Evolutionary conservation across 495 filamentous ascomycete genomes (phyloP).

Genomic region (Penicillium herquei): DNA sequence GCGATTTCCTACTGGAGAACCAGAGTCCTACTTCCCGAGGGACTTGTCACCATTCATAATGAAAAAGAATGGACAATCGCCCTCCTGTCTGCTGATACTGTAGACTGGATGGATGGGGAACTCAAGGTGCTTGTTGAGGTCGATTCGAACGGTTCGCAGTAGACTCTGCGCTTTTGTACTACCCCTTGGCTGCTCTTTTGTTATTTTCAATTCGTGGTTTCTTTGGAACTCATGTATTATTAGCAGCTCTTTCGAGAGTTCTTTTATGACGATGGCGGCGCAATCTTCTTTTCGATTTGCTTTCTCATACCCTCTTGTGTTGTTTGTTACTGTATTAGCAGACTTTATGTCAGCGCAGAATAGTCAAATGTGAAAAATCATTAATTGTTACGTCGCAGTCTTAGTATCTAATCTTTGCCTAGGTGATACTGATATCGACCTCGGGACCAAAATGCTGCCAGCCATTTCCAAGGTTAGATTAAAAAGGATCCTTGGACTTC

Average conservation of each 20-base stretch:
- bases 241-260: neutral
- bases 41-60: slow-evolving; percentile 33
- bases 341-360: too few species aligned
- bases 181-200: too few species aligned
- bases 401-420: too few species aligned
- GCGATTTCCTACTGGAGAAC: slow-evolving; percentile 32
- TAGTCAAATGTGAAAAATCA: too few species aligned
- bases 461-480: too few species aligned
- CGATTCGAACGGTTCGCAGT: slow-evolving; percentile 11
- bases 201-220: neutral
- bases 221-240: neutral
- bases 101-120: slow-evolving; percentile 56
- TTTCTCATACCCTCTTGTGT: slow-evolving; percentile 4
- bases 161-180: neutral
- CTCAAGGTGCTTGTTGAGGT: slow-evolving; percentile 46
- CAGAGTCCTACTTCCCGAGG: slow-evolving; percentile 42
- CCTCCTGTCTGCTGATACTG: slow-evolving; percentile 38
- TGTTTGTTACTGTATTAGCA: neutral
- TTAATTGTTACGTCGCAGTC: too few species aligned
- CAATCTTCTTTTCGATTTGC: neutral
- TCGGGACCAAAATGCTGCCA: too few species aligned
- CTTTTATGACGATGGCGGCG: neutral
- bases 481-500: too few species aligned
- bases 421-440: too few species aligned
- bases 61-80: slow-evolving; percentile 49